These are phyloP conservation scores for Talinum fruticosum DNA, from an alignment of 148 eudicot genomes.

Conservation along the genomic window DNA sequence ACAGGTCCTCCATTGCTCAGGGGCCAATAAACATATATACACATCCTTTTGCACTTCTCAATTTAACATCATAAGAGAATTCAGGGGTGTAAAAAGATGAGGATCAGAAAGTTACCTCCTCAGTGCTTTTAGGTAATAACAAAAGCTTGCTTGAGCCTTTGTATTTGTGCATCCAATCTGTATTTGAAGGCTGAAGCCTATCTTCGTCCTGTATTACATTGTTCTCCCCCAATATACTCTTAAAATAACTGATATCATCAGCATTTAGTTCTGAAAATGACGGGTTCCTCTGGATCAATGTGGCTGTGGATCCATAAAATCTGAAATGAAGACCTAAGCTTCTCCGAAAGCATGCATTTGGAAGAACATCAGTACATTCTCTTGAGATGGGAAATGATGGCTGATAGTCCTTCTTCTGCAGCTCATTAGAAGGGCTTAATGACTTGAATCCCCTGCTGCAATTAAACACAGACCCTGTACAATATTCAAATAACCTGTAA, in stretches of 20 bases:
- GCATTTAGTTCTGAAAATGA: slow-evolving; percentile 55
- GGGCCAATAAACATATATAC: background rate
- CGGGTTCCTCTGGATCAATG: slow-evolving; percentile 47
- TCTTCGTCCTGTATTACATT: slow-evolving; percentile 84
- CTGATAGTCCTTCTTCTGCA: slow-evolving; percentile 12
- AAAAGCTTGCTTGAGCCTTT: slow-evolving; percentile 86
- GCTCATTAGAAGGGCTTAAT: slow-evolving; percentile 18
- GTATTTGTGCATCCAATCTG: slow-evolving; percentile 94
- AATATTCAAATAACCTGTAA: slow-evolving; percentile 8
- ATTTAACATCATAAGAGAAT: background rate
- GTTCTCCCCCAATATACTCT: slow-evolving; percentile 67
- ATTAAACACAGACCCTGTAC: slow-evolving; percentile 35
- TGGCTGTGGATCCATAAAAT: slow-evolving; percentile 50
- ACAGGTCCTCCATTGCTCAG: background rate
- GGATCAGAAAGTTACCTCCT: slow-evolving; percentile 54
- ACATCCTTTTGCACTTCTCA: background rate
- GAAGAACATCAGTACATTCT: slow-evolving; percentile 14
- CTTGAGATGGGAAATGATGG: slow-evolving; percentile 11
- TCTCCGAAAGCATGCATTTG: slow-evolving; percentile 16
- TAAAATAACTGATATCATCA: slow-evolving; percentile 67
- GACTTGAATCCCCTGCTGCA: slow-evolving; percentile 16
- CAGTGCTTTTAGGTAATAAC: slow-evolving; percentile 70
- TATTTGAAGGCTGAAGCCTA: slow-evolving; percentile 69
- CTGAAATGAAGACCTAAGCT: slow-evolving; percentile 31
- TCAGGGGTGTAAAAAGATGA: background rate